A percentile compares a stretch with the other conserved stretches of the same genome.
Evolutionary conservation across 371 early-diverging fungal genomes (phyloP).

Genomic region (Mucor ambiguus): DNA sequence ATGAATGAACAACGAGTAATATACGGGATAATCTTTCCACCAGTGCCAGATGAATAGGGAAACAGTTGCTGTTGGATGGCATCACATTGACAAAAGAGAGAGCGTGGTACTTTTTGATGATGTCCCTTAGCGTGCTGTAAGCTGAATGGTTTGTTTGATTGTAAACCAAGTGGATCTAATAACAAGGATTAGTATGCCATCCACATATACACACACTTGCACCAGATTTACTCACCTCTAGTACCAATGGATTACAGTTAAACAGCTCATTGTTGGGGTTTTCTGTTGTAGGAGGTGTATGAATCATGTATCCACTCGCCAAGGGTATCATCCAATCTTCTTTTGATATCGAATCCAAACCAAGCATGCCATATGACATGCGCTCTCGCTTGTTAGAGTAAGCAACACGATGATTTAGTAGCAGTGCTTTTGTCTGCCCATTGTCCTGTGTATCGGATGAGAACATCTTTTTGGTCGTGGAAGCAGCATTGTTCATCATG

Average conservation of each 20-base stretch:
- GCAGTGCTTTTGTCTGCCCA: conserved; percentile 48
- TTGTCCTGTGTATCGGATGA: conserved; percentile 25
- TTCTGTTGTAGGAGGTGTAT: conserved; percentile 36
- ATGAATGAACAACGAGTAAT: conserved; percentile 33
- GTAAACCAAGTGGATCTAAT: conserved; percentile 44
- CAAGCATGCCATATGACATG: conserved; percentile 30
- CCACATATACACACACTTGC: not conserved
- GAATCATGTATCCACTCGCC: conserved; percentile 63
- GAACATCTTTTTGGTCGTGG: conserved; percentile 10
- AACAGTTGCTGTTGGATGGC: conserved; percentile 52
- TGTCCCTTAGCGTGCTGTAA: conserved; percentile 53
- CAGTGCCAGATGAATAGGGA: conserved; percentile 57
- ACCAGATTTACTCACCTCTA: conserved; percentile 55
- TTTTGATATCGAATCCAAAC: conserved; percentile 26
- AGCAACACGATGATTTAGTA: conserved; percentile 62
- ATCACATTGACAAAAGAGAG: conserved; percentile 55
- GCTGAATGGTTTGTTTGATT: conserved; percentile 49
- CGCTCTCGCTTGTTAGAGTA: conserved; percentile 48
- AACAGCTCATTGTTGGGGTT: conserved; percentile 50
- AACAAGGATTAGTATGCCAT: not conserved
- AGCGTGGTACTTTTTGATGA: conserved; percentile 61
- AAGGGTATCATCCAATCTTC: conserved; percentile 60
- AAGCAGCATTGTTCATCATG: conserved; percentile 13
- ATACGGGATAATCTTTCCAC: conserved; percentile 55
- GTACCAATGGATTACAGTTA: conserved; percentile 42